Conservation (phyloP, 2,329 filamentous ascomycete species). For the Xylariaceae sp. region DNA sequence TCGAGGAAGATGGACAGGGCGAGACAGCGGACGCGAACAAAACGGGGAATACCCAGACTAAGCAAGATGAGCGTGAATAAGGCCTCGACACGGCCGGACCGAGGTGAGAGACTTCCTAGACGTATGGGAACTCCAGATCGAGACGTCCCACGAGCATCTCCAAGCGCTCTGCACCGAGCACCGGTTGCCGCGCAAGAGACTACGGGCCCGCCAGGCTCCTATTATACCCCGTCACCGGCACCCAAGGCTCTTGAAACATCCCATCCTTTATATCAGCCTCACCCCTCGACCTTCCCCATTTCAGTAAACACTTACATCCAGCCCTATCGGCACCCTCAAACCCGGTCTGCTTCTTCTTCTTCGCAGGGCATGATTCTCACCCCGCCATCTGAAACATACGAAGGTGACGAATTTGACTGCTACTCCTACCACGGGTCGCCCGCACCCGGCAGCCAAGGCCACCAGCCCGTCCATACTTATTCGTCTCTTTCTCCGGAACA, state of each 20-base stretch:
- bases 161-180: no score
- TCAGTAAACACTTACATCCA: constrained; percentile 21
- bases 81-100: no score
- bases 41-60: no score
- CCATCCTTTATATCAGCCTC: constrained; percentile 16
- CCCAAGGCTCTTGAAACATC: constrained; percentile 24
- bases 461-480: constrained; percentile 8
- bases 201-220: no score
- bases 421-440: constrained; percentile 42
- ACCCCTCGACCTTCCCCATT: constrained; percentile 4
- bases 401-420: constrained; percentile 44
- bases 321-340: constrained; percentile 19
- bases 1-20: no score
- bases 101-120: no score
- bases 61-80: no score
- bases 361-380: constrained; percentile 38
- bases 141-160: no score
- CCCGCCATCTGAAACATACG: constrained; percentile 39
- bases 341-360: constrained; percentile 30
- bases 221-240: constrained; percentile 18
- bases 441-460: constrained; percentile 16
- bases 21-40: no score
- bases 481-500: constrained; percentile 13
- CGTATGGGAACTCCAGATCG: no score
- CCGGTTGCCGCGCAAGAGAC: no score